Evolutionary conservation across 2,329 filamentous ascomycete species (phyloP).

Genomic region (Chrysoporthe austroafricana): DNA sequence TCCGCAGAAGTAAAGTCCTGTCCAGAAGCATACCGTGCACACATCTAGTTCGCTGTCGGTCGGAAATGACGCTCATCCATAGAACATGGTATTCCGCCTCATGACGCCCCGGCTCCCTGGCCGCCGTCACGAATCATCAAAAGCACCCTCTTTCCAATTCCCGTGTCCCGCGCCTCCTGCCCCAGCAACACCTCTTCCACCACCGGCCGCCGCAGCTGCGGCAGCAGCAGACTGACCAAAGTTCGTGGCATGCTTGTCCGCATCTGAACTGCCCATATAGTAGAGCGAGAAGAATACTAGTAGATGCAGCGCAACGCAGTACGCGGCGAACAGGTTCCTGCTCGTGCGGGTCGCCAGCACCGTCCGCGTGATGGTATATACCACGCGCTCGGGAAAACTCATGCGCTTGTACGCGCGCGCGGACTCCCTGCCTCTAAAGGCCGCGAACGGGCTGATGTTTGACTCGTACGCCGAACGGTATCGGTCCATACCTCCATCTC

Average conservation of each 20-base stretch:
- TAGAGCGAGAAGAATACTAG: conserved; percentile 87
- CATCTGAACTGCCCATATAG: conserved; percentile 73
- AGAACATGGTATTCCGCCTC: not conserved
- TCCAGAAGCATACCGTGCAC: not conserved
- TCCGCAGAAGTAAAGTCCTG: not conserved
- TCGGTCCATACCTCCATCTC: conserved; percentile 65
- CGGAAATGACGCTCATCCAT: not conserved
- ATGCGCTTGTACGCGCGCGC: conserved; percentile 90
- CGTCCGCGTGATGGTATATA: conserved; percentile 89
- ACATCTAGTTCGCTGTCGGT: not conserved
- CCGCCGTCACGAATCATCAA: conserved; percentile 39
- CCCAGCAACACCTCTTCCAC: conserved; percentile 41
- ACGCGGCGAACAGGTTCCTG: conserved; percentile 90
- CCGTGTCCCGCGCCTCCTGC: conserved; percentile 34
- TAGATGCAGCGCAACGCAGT: conserved; percentile 86
- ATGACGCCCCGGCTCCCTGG: not conserved
- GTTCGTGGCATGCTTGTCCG: conserved; percentile 63
- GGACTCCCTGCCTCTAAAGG: conserved; percentile 91
- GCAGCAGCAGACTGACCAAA: conserved; percentile 53
- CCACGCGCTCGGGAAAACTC: conserved; percentile 85
- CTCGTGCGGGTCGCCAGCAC: conserved; percentile 88
- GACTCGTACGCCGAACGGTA: conserved; percentile 94
- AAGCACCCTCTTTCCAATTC: conserved; percentile 66
- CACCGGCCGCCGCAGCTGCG: conserved; percentile 48
- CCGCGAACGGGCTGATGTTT: conserved; percentile 93